Evolutionary conservation across 2,329 filamentous ascomycete genomes (phyloP), one percentile per base, ranked within the genome.

Genomic region (Mycogone perniciosa): DNA sequence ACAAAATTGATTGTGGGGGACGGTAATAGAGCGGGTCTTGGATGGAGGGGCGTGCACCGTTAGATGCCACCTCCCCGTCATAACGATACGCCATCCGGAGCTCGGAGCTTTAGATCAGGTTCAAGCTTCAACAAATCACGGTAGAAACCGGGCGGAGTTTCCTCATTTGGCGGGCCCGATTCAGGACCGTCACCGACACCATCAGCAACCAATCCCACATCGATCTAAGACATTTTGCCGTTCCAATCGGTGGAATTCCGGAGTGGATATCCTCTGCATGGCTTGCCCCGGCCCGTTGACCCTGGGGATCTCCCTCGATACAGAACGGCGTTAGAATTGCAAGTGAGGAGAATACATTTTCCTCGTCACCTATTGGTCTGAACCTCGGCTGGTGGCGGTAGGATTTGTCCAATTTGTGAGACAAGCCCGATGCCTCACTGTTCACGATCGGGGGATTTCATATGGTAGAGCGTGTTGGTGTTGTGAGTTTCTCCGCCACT

Each of bases 1-100:
- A 31, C 43, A 9, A 38, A 38, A 46, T 8, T 20, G 31, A 31
- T 20, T 44, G 27, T 48, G 48, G 39, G 44, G 51, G 20, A 51
- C 44, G 20, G 33, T 30, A 43, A 49, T 44, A 45, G 35, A 43
- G 39, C n/a, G 44, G 48, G 33, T 33, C 37, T 29, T 30, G 27
- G 13, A 41, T 53, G 51, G 51, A 46, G 51, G 51, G 46, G 51
- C 48, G 46, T 7, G 31, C 35, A 35, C 44, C 50, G 46, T 42
- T 52, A 52, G 46, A 48, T 10, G 33, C n/a, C 20, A 5, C 20
- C 30, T 44, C 42, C 7, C 27, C 20, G 46, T 29, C 31, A 52
- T 40, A 40, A 48, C 38, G 33, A 40, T 39, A 29, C 20, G 20
- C 20, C 20, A 20, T 20, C 20, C 20, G 20, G 13, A 43, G 13